Conservation (phyloP, 2,329 filamentous ascomycete species). For the Alternaria arbusti region DNA sequence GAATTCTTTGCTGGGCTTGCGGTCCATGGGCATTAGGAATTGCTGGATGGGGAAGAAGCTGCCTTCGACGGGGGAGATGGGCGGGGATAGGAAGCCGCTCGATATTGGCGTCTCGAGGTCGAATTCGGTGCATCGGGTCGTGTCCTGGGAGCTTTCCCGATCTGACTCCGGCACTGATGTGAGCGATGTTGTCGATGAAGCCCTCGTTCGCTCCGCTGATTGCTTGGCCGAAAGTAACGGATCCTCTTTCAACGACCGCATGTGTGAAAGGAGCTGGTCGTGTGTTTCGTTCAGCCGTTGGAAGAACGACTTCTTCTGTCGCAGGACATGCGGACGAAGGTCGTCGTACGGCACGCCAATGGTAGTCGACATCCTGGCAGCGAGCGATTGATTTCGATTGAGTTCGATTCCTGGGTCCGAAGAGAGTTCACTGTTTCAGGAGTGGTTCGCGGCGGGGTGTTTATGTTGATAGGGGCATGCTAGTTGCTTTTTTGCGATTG, state of each 20-base stretch:
- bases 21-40: conserved; percentile 8
- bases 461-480: conserved; percentile 12
- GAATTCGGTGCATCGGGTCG: conserved; percentile 6
- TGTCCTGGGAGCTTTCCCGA: conserved; percentile 4
- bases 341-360: conserved; percentile 17
- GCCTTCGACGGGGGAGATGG: conserved; percentile 4
- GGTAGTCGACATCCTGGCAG: conserved; percentile 17
- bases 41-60: conserved; percentile 14
- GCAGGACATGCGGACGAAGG: conserved; percentile 10
- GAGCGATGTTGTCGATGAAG: conserved; percentile 6
- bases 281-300: conserved; percentile 20
- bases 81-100: conserved; percentile 3
- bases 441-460: not conserved
- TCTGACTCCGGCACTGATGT: conserved; percentile 10
- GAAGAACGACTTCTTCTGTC: conserved; percentile 22
- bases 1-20: conserved; percentile 6
- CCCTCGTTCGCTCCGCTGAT: conserved; percentile 3
- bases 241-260: conserved; percentile 15
- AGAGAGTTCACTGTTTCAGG: not conserved
- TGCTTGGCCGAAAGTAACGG: not conserved
- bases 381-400: not conserved
- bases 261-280: conserved; percentile 13
- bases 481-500: conserved; percentile 9
- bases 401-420: not conserved
- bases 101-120: not conserved